A percentile compares a stretch with the other conserved stretches of the same genome.
phyloP scores from a whole-genome alignment of 768 basidiomycete genomes.

The Lyophyllum decastes region DNA sequence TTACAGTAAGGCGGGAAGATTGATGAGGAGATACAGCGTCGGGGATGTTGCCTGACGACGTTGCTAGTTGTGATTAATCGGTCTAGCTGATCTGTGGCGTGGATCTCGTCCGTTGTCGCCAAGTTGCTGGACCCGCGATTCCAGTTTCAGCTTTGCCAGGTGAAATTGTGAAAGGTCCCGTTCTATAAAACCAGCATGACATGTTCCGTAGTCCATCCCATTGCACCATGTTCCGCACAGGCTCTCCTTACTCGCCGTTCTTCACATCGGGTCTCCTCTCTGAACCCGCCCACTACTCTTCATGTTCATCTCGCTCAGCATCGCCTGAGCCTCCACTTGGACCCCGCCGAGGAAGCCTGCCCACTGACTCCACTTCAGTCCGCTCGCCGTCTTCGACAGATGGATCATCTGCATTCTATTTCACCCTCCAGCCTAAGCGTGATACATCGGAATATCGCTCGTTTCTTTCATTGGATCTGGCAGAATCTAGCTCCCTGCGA shows the following conservation, averaged over 20 bases:
- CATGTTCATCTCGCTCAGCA: slow-evolving; percentile 11
- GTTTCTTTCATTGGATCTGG: slow-evolving; percentile 71
- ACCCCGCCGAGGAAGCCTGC: slow-evolving; percentile 36
- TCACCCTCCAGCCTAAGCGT: slow-evolving; percentile 45
- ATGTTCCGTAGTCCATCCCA: slow-evolving; percentile 3
- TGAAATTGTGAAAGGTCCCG: not conserved
- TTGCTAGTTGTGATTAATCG: not conserved
- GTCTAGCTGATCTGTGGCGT: not conserved
- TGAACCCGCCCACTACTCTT: slow-evolving; percentile 20
- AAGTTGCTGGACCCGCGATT: not conserved
- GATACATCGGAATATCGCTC: slow-evolving; percentile 48
- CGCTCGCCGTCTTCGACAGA: slow-evolving; percentile 15
- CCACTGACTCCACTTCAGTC: slow-evolving; percentile 26
- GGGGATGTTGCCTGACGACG: not conserved
- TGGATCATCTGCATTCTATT: slow-evolving; percentile 44
- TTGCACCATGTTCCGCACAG: slow-evolving; percentile 35
- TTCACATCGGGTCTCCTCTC: slow-evolving; percentile 65
- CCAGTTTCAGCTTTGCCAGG: not conserved
- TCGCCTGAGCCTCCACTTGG: slow-evolving; percentile 20
- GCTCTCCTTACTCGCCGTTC: slow-evolving; percentile 60
- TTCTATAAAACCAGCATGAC: not conserved
- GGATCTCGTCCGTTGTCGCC: not conserved
- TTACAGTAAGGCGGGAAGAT: not conserved
- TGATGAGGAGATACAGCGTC: slow-evolving; percentile 6
- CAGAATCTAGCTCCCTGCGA: slow-evolving; percentile 47